phyloP scores from a whole-genome alignment of 208 protist species.

The Leishmania amazonensis region DNA sequence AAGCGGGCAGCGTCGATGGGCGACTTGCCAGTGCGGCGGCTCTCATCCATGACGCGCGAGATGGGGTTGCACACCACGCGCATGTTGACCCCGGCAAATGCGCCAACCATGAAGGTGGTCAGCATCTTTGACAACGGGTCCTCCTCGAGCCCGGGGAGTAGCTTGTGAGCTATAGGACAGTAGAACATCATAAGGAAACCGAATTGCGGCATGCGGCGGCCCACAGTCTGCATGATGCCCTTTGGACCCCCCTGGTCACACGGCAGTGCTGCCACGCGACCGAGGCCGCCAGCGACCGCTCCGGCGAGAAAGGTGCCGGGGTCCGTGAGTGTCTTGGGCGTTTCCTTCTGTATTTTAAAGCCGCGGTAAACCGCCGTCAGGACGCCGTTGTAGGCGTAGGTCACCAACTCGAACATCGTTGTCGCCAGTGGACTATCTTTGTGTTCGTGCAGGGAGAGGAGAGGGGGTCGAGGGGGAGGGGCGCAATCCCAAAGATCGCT shows the following conservation, averaged over 20 bases:
- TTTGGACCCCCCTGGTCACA: constrained; percentile 84
- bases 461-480: too few species aligned
- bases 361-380: constrained; percentile 42
- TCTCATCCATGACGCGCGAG: constrained; percentile 84
- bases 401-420: constrained; percentile 58
- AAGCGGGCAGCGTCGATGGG: constrained; percentile 51
- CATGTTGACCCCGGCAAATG: constrained; percentile 83
- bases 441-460: too few species aligned
- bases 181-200: constrained; percentile 91
- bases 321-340: constrained; percentile 58
- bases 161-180: constrained; percentile 59
- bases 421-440: background rate
- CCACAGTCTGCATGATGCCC: constrained; percentile 63
- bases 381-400: constrained; percentile 41
- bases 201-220: constrained; percentile 78
- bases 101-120: constrained; percentile 82
- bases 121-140: constrained; percentile 75
- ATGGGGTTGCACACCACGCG: constrained; percentile 86
- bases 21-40: constrained; percentile 65
- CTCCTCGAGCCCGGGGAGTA: constrained; percentile 66
- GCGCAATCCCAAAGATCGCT: background rate
- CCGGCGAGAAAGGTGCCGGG: constrained; percentile 83
- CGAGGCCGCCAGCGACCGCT: constrained; percentile 66
- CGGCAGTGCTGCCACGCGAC: constrained; percentile 54
- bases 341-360: constrained; percentile 69